Evolutionary conservation across 345 rosid genomes (phyloP).

Genomic region (Laguncularia racemosa): DNA sequence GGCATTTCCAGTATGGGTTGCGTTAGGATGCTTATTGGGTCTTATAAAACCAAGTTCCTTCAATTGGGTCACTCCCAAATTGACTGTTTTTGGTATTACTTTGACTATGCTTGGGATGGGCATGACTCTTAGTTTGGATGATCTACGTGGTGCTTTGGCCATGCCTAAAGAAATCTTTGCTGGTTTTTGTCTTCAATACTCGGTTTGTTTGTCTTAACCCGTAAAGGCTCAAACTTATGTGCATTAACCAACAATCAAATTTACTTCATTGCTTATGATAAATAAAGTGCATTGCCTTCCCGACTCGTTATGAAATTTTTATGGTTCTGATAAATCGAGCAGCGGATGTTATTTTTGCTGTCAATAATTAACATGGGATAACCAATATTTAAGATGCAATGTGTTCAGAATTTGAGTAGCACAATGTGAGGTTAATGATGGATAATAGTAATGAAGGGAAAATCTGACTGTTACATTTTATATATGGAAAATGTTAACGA

Average conservation of each 20-base stretch:
- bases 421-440: too few relatives aligned
- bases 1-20: constrained; percentile 85
- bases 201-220: constrained; percentile 38
- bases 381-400: too few relatives aligned
- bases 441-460: too few relatives aligned
- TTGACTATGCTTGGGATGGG: constrained; percentile 95
- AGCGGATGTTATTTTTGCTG: too few relatives aligned
- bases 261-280: not conserved
- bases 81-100: constrained; percentile 57
- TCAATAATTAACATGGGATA: too few relatives aligned
- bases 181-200: constrained; percentile 76
- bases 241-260: too few relatives aligned
- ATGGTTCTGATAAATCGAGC: too few relatives aligned
- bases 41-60: constrained; percentile 53
- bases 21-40: constrained; percentile 71
- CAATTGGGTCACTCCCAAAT: constrained; percentile 71
- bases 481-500: too few relatives aligned
- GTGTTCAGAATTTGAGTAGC: too few relatives aligned
- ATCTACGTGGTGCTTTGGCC: constrained; percentile 67
- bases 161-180: constrained; percentile 79
- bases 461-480: too few relatives aligned
- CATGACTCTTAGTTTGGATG: constrained; percentile 82
- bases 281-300: too few relatives aligned
- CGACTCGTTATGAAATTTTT: too few relatives aligned
- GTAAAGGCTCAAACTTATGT: not conserved